phyloP scores from a whole-genome alignment of 2,329 filamentous ascomycete species.

The Salinomyces thailandicus region DNA sequence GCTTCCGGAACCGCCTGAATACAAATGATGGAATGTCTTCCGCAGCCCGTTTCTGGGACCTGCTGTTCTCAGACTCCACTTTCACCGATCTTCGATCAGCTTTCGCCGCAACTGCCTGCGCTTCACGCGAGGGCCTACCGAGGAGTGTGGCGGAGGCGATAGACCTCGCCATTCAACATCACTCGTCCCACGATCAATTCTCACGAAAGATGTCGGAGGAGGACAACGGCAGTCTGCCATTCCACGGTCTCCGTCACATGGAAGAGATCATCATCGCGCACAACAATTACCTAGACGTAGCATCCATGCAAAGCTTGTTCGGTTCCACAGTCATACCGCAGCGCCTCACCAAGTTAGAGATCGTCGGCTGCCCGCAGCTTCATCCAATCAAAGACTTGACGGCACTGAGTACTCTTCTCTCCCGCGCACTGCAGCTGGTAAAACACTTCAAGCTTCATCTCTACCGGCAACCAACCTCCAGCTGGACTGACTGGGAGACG shows the following conservation, averaged over 20 bases:
- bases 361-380: slow-evolving; percentile 11
- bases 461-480: slow-evolving; percentile 1
- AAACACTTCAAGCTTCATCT: slow-evolving; percentile 14
- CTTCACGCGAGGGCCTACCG: not conserved
- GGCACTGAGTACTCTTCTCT: slow-evolving; percentile 9
- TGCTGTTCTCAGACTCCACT: slow-evolving; percentile 11
- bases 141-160: slow-evolving; percentile 2
- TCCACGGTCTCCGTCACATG: slow-evolving; percentile 13
- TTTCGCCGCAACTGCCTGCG: slow-evolving; percentile 6
- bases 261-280: slow-evolving; percentile 8
- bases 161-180: not conserved
- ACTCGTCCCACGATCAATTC: not conserved
- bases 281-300: slow-evolving; percentile 3
- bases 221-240: slow-evolving; percentile 1
- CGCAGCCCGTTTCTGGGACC: too few species aligned
- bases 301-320: slow-evolving; percentile 9
- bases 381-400: slow-evolving; percentile 5
- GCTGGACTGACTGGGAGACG: not conserved
- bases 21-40: too few species aligned
- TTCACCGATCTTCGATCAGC: slow-evolving; percentile 10
- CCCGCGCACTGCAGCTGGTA: slow-evolving; percentile 9
- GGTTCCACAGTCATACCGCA: slow-evolving; percentile 10
- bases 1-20: too few species aligned
- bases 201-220: too few species aligned
- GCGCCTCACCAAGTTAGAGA: slow-evolving; percentile 13